These are phyloP conservation scores for Aureobasidium subglaciale DNA, from an alignment of 2,329 filamentous ascomycete genomes.

Conservation along the genomic window DNA sequence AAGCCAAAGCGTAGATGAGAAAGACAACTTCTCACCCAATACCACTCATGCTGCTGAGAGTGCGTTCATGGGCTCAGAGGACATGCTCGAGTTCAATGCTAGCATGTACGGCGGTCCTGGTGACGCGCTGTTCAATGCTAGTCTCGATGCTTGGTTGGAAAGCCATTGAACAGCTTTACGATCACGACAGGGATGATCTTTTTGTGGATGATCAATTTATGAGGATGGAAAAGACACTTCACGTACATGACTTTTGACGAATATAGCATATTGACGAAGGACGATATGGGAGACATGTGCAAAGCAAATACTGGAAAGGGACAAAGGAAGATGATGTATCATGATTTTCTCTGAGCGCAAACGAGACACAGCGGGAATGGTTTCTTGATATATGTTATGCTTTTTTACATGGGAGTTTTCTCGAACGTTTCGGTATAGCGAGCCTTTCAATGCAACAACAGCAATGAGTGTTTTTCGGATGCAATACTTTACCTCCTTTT, in stretches of 20 bases:
- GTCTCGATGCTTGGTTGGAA: conserved; percentile 13
- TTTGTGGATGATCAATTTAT: neutral
- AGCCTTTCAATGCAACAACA: neutral
- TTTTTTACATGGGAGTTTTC: neutral
- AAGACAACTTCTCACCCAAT: conserved; percentile 2
- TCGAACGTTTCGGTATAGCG: neutral
- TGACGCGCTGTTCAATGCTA: conserved; percentile 10
- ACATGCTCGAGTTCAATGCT: conserved; percentile 14
- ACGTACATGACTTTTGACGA: conserved; percentile 9
- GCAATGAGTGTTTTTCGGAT: neutral
- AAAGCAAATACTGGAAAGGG: neutral
- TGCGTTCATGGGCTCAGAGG: conserved; percentile 14
- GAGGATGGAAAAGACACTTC: too few species aligned
- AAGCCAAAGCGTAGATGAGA: neutral
- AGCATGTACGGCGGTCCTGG: conserved; percentile 12
- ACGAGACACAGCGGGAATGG: neutral
- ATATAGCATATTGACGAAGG: neutral
- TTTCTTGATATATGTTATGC: neutral
- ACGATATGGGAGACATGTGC: neutral
- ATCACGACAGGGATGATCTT: neutral
- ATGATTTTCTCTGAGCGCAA: neutral
- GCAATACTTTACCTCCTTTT: too few species aligned
- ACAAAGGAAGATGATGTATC: neutral
- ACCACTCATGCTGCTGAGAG: neutral
- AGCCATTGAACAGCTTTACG: neutral